phyloP scores from a whole-genome alignment of 2,329 filamentous ascomycete species.

The Intubia oerlemansii region DNA sequence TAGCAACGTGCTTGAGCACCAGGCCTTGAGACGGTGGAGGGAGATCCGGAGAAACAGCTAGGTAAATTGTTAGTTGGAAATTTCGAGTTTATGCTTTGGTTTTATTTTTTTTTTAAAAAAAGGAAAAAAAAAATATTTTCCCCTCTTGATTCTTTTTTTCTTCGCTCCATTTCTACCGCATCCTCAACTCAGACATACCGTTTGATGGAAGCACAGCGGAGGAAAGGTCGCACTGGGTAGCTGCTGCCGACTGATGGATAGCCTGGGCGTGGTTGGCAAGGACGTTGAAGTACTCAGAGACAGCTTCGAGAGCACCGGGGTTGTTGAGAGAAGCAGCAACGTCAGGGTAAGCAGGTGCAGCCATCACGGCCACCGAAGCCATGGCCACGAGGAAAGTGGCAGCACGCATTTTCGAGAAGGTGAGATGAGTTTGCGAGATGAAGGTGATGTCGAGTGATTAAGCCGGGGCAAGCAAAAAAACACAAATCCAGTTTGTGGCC shows the following conservation, averaged over 20 bases:
- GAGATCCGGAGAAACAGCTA: conserved; percentile 6
- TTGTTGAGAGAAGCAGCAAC: conserved; percentile 18
- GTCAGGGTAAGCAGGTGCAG: conserved; percentile 24
- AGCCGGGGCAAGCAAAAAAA: too few relatives aligned
- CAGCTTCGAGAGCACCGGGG: conserved; percentile 20
- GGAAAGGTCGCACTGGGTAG: conserved; percentile 31
- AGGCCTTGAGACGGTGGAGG: conserved; percentile 38
- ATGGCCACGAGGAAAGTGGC: conserved; percentile 19
- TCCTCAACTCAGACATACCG: conserved; percentile 12
- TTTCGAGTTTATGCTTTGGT: too few relatives aligned
- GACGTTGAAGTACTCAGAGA: conserved; percentile 40
- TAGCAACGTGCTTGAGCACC: conserved; percentile 51
- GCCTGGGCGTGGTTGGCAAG: conserved; percentile 32
- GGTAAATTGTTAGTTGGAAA: too few relatives aligned
- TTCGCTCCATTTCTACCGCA: too few relatives aligned
- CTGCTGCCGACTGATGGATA: conserved; percentile 17
- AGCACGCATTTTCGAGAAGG: conserved; percentile 28
- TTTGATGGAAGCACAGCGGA: conserved; percentile 27
- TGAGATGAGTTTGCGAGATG: background rate
- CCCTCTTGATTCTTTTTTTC: too few relatives aligned
- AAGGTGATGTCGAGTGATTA: too few relatives aligned
- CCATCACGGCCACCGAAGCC: conserved; percentile 21
- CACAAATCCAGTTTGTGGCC: too few relatives aligned
- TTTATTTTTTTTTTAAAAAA: too few relatives aligned
- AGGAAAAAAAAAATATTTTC: background rate